Percentiles rank a stretch among this genome's conserved stretches.
phyloP scores from a whole-genome alignment of 208 protist species.

The Crithidia sp. region DNA sequence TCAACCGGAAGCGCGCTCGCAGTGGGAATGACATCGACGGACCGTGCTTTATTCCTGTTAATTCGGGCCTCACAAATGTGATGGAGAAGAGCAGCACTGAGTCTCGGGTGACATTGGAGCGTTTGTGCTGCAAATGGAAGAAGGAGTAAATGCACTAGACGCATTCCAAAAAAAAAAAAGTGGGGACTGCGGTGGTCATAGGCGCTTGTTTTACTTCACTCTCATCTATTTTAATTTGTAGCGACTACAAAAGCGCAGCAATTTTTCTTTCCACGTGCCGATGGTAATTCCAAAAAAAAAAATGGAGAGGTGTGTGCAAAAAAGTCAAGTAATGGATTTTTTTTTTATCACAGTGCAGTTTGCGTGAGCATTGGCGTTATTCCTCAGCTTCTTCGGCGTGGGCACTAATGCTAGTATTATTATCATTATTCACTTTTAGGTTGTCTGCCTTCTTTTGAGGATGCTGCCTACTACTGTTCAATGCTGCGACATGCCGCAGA shows the following conservation, averaged over 20 bases:
- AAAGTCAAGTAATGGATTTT: no score
- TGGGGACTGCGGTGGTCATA: background rate
- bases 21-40: slow-evolving; percentile 20
- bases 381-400: no score
- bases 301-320: no score
- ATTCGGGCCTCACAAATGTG: slow-evolving; percentile 18
- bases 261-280: background rate
- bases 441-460: no score
- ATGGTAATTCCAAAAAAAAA: no score
- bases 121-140: slow-evolving; percentile 31
- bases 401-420: no score
- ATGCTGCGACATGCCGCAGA: no score
- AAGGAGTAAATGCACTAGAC: background rate
- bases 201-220: background rate
- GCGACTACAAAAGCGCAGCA: background rate
- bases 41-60: slow-evolving; percentile 41
- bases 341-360: no score
- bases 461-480: no score
- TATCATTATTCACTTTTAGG: no score
- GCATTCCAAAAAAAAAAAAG: background rate
- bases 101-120: slow-evolving; percentile 17
- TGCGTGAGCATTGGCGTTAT: no score
- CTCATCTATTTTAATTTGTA: background rate
- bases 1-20: slow-evolving; percentile 53
- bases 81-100: slow-evolving; percentile 25